phyloP scores from a whole-genome alignment of 441 rosid genomes.

The Raphanus hybrid region DNA sequence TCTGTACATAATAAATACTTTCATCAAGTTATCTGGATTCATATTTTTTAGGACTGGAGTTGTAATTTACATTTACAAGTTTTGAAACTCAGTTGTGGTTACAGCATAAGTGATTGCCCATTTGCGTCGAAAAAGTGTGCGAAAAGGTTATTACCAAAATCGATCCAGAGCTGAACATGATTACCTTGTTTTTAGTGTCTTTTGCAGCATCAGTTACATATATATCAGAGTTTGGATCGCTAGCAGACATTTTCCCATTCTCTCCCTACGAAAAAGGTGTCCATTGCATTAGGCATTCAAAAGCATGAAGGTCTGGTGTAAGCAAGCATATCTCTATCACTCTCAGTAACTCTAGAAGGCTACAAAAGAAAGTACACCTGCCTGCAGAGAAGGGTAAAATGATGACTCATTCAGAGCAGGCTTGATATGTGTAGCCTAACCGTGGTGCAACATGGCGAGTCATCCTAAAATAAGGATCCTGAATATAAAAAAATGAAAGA shows the following conservation, averaged over 20 bases:
- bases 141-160: neutral
- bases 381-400: slow-evolving; percentile 85
- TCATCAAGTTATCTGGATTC: no score
- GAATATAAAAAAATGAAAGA: slow-evolving; percentile 22
- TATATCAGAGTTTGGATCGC: slow-evolving; percentile 92
- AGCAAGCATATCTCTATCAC: slow-evolving; percentile 2
- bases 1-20: slow-evolving; percentile 47
- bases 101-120: no score
- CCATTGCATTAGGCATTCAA: neutral
- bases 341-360: neutral
- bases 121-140: neutral
- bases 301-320: neutral
- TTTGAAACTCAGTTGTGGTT: neutral
- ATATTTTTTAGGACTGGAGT: no score
- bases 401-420: slow-evolving; percentile 87
- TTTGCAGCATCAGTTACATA: slow-evolving; percentile 85
- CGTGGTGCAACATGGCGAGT: slow-evolving; percentile 94
- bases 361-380: slow-evolving; percentile 31
- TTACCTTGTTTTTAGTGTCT: slow-evolving; percentile 49
- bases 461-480: slow-evolving; percentile 98
- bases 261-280: slow-evolving; percentile 63
- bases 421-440: slow-evolving; percentile 73
- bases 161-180: neutral
- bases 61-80: no score
- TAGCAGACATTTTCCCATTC: slow-evolving; percentile 93